phyloP scores from a whole-genome alignment of 495 filamentous ascomycete species.

The Penicillium bovifimosum region DNA sequence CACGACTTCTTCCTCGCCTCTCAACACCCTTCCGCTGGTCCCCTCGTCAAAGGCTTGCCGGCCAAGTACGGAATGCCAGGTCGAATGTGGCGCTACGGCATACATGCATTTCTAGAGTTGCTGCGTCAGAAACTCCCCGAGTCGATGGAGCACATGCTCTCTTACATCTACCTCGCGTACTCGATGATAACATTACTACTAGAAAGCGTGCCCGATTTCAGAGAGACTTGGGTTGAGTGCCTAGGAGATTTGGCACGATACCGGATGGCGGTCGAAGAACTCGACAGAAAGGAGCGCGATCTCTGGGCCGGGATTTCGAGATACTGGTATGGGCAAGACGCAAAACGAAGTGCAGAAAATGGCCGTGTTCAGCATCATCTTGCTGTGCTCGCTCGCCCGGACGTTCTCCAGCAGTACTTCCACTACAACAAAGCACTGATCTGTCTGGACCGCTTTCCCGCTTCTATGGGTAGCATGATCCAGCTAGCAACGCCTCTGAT shows the following conservation, averaged over 20 bases:
- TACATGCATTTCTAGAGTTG: constrained; percentile 72
- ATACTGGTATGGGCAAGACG: constrained; percentile 77
- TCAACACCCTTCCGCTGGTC: constrained; percentile 65
- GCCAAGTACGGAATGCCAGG: constrained; percentile 75
- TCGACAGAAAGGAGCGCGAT: constrained; percentile 65
- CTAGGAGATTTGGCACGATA: constrained; percentile 72
- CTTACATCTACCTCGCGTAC: constrained; percentile 77
- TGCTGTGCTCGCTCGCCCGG: constrained; percentile 72
- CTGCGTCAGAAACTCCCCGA: constrained; percentile 63
- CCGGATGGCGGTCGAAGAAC: constrained; percentile 74
- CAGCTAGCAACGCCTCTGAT: constrained; percentile 64
- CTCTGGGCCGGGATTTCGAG: constrained; percentile 71
- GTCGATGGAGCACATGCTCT: constrained; percentile 72
- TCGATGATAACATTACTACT: constrained; percentile 73
- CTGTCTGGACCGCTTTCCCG: constrained; percentile 48
- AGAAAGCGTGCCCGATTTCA: constrained; percentile 69
- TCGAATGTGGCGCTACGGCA: constrained; percentile 80
- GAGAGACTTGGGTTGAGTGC: constrained; percentile 89
- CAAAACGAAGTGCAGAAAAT: constrained; percentile 61
- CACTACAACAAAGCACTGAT: constrained; percentile 58
- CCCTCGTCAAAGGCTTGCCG: constrained; percentile 51
- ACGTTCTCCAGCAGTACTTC: constrained; percentile 67
- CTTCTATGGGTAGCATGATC: constrained; percentile 62
- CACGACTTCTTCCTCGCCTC: constrained; percentile 78
- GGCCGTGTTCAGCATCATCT: constrained; percentile 82